A percentile compares a stretch with the other conserved stretches of the same genome.
Conservation (phyloP, 768 basidiomycete species). For the Lentinula aciculospora region DNA sequence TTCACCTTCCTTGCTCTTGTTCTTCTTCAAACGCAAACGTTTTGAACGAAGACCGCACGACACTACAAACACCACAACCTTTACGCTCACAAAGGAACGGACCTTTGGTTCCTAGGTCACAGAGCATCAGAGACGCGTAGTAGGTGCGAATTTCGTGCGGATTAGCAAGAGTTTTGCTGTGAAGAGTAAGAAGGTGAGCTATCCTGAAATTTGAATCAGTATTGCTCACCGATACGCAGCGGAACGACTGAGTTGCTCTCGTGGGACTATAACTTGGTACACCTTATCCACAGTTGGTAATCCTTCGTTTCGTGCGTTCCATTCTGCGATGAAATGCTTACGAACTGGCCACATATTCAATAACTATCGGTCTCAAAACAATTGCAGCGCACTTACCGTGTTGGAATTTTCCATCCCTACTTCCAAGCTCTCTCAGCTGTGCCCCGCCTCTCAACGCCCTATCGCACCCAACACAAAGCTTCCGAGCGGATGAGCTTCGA, state of each 20-base stretch:
- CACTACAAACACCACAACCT: conserved; percentile 33
- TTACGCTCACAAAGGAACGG: conserved; percentile 23
- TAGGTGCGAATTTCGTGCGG: conserved; percentile 19
- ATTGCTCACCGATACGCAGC: background rate
- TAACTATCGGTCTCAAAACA: too few species aligned
- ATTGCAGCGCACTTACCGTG: background rate
- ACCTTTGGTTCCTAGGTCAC: conserved; percentile 32
- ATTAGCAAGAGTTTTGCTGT: conserved; percentile 5
- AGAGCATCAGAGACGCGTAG: conserved; percentile 33
- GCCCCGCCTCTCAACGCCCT: conserved; percentile 20
- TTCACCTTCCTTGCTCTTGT: conserved; percentile 29
- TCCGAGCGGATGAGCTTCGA: conserved; percentile 9
- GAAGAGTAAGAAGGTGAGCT: conserved; percentile 15
- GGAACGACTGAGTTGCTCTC: conserved; percentile 23
- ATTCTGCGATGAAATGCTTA: conserved; percentile 1
- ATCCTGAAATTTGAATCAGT: background rate
- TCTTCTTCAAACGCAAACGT: conserved; percentile 28
- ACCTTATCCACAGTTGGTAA: conserved; percentile 4
- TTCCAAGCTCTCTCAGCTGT: background rate
- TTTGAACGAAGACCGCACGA: conserved; percentile 27
- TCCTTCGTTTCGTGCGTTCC: background rate
- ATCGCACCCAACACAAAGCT: conserved; percentile 28
- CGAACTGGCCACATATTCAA: background rate
- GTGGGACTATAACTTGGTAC: conserved; percentile 14
- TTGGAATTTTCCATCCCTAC: background rate